Percentiles rank a stretch among this genome's conserved stretches.
phyloP scores from a whole-genome alignment of 306 rosid genomes.

The Vicia villosa region DNA sequence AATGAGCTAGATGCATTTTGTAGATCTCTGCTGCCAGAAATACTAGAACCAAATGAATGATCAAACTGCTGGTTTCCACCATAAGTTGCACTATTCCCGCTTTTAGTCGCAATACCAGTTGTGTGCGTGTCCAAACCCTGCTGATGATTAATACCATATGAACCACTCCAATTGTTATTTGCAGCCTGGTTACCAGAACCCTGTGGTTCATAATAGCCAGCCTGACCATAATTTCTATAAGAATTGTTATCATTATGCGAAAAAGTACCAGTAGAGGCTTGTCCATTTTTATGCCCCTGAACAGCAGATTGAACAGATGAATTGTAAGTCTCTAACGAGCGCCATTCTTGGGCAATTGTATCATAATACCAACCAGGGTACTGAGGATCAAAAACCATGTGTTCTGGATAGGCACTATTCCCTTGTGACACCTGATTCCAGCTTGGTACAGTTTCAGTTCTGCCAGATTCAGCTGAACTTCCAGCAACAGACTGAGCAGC shows the following conservation, averaged over 20 bases:
- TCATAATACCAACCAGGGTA: conserved; percentile 90
- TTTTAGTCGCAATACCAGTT: conserved; percentile 37
- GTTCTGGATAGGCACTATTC: conserved; percentile 67
- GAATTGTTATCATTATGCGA: conserved; percentile 40
- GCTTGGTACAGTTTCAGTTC: conserved; percentile 42
- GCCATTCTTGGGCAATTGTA: conserved; percentile 71
- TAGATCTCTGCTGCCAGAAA: conserved; percentile 46
- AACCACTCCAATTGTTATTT: conserved; percentile 51
- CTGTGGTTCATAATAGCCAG: conserved; percentile 45
- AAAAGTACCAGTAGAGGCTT: conserved; percentile 36
- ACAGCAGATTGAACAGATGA: conserved; percentile 47
- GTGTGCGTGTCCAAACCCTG: conserved; percentile 47
- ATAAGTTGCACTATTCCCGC: conserved; percentile 31
- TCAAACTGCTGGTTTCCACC: conserved; percentile 50
- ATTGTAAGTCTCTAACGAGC: conserved; percentile 57
- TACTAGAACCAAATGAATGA: conserved; percentile 49
- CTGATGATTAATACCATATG: conserved; percentile 43
- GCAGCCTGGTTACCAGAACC: conserved; percentile 47
- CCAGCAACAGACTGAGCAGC: conserved; percentile 50
- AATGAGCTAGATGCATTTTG: conserved; percentile 52
- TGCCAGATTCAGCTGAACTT: conserved; percentile 55
- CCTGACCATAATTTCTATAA: conserved; percentile 45
- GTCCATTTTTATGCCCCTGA: conserved; percentile 49
- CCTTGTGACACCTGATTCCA: conserved; percentile 61
- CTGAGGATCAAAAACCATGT: conserved; percentile 76